Evolutionary conservation across 140 eudicot genomes (phyloP).

Genomic region (Stevia rebaudiana): DNA sequence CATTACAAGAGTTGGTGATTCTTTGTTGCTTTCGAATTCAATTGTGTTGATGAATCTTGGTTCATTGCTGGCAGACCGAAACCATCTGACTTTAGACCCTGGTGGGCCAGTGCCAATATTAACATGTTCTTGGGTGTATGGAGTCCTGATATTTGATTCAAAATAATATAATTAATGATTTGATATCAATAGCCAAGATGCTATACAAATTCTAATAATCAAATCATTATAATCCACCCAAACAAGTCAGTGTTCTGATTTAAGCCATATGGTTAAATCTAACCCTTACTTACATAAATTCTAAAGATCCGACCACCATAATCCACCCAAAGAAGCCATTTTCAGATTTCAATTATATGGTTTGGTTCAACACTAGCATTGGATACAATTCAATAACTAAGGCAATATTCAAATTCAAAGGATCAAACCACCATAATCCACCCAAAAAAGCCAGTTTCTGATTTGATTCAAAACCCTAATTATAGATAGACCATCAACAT

Average conservation of each 20-base stretch:
- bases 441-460: constrained; percentile 7
- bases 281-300: background rate
- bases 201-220: background rate
- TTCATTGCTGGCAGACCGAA: constrained; percentile 73
- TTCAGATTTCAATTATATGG: background rate
- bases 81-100: constrained; percentile 83
- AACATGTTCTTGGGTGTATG: constrained; percentile 58
- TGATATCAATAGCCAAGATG: background rate
- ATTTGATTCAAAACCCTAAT: background rate
- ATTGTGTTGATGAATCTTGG: constrained; percentile 78
- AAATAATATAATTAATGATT: background rate
- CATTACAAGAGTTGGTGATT: constrained; percentile 83
- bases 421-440: background rate
- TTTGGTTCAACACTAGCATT: background rate
- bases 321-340: constrained; percentile 4
- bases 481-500: background rate
- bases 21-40: constrained; percentile 71
- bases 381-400: no score
- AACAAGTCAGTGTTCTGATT: constrained; percentile 1
- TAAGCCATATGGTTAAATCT: background rate
- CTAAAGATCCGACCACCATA: background rate
- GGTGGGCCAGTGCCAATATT: constrained; percentile 88
- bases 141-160: constrained; percentile 50
- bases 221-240: constrained; percentile 1
- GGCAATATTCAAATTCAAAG: background rate